Evolutionary conservation across 345 rosid species (phyloP).

Genomic region (Eucalyptus globulus): DNA sequence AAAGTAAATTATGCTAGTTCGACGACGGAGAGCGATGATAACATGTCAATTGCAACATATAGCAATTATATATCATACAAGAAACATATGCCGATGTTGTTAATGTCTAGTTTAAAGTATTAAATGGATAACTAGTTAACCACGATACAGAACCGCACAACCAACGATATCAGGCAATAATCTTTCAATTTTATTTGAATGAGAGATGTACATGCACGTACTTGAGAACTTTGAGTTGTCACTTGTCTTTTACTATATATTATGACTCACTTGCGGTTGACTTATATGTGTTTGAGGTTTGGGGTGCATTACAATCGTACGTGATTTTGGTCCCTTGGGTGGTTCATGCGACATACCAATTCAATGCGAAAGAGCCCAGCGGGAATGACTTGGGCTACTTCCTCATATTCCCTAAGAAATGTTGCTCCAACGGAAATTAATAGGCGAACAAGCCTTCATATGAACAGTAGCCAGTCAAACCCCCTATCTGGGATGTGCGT

Average conservation of each 20-base stretch:
- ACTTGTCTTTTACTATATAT: background rate
- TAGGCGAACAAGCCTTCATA: too few species aligned
- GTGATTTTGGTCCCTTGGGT: background rate
- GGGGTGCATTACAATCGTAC: background rate
- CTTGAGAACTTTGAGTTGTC: background rate
- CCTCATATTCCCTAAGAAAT: background rate
- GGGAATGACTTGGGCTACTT: background rate
- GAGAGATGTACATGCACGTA: background rate
- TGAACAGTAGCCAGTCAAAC: too few species aligned
- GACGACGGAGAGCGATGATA: background rate
- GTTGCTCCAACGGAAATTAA: too few species aligned
- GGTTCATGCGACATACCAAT: background rate
- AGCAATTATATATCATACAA: background rate
- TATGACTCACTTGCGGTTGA: background rate
- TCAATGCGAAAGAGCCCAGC: background rate
- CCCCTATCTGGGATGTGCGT: too few species aligned
- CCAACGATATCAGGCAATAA: background rate
- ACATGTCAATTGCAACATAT: background rate
- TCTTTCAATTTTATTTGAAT: background rate
- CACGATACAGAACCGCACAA: background rate
- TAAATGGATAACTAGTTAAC: background rate
- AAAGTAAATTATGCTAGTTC: background rate
- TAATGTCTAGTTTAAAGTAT: background rate
- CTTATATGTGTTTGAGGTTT: background rate
- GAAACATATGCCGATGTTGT: background rate